Base-by-base conservation (phyloP, 1,284 basidiomycete genomes). In the Agaricales sp. region DNA sequence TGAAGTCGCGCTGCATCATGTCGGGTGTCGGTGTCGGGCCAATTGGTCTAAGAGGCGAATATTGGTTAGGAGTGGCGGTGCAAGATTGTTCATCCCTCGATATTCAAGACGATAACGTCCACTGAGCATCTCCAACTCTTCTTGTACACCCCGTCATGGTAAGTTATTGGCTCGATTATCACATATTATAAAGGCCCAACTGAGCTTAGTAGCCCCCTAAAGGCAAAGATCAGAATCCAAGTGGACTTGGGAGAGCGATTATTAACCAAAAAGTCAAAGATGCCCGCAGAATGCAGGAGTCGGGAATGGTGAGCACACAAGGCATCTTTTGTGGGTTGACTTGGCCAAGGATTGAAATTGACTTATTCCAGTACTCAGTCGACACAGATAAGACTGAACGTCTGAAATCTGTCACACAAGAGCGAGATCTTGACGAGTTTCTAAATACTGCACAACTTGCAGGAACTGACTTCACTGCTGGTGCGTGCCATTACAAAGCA, bases 391-490 rank as follows among this genome's bases (percentile, higher is more conserved):
- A 73, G 13, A 71, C 76, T 8, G 78, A 79, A 51, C 83, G 82
- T 38, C 76, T 99, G 24, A 82, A 86, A 58, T 97, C 94, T 1
- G 84, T 99, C 37, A 99, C 96, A 0, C 95, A 99, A 66, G 93
- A 99, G 68, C 76, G 83, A 52, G 93, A 97, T 69, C 73, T 99
- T 22, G 95, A 98, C 58, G 93, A 95, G 65, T 99, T 99, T 64
- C 69, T 99, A 52, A 95, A 83, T 62, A 97, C 92, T 16, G 96
- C 96, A 2, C 87, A 92, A 55, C 71, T 99, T 47, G 96, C 96
- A 18, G 95, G 90, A 48, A 87, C 86, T 13, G 92, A 99, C 60
- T 99, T 99, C 61, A 93, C 92, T n/a, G 96, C 93, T 30, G 92
- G 92, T 92, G 54, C 47, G 78, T 62, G 21, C 51, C 20, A n/a